Evolutionary conservation across 192 early-diverging fungal species (phyloP), one percentile per base, ranked within the genome.

Genomic region (Linnemannia elongata): DNA sequence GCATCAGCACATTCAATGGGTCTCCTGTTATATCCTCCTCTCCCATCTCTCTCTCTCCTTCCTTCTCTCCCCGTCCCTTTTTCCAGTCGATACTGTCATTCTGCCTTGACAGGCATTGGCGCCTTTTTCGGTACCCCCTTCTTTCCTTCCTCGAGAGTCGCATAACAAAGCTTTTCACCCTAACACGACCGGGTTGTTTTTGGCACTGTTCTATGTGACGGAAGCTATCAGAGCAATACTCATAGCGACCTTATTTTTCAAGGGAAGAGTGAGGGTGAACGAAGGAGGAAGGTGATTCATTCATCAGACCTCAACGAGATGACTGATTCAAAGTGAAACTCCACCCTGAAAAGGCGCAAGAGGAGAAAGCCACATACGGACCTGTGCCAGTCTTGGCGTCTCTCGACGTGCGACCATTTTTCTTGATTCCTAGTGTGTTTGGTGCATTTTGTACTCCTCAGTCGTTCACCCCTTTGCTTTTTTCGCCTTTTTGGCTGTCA

Each of bases 41-140:
- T 60, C 49, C 49, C 18, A 18, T 52, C 49, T 22, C 44, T 0
- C 13, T 15, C 13, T 10, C 52, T 60, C 9, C n/a, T 8, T n/a
- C 24, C 1, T 30, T 33, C 13, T 35, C 60, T 33, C 24, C 57
- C 12, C 30, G 27, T 15, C 12, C 30, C 10, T 33, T 60, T 33
- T 66, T 33, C 60, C 60, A 33, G 10, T 66, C 60, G 60, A 66
- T 66, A 66, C 30, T 66, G 60, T 66, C 60, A 66, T 66, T 30
- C 60, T 35, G 60, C 60, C 12, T 66, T 66, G 60, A 15, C 5
- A 33, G 60, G 15, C 30, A 66, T 66, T 66, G 60, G 30, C 12
- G 60, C n/a, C 2, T 15, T 66, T 66, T 66, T 33, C 22, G 10
- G 30, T 9, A 66, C 60, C 60, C 60, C 60, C 30, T 66, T 33